Evolutionary conservation across 345 rosid species (phyloP), one percentile per base, ranked within the genome.

Genomic region (Sonneratia caseolaris): DNA sequence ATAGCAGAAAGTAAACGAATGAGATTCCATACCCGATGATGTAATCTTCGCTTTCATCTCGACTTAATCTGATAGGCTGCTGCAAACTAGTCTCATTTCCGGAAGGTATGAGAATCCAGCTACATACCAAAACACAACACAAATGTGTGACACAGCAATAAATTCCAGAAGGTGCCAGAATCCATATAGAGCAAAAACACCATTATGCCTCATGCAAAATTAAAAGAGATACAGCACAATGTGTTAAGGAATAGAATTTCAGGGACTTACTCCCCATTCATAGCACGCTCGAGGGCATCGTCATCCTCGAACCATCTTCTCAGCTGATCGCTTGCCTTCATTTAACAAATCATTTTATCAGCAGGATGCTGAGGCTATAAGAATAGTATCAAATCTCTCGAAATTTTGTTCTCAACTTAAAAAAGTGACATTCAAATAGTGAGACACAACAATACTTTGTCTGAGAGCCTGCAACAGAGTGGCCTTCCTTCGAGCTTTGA

Each of bases 401-500:
- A 7, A 24, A 24, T 3, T 48, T 24, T 48, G 27, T 48, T 21
- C 21, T 16, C 43, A 2, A 13, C 51, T 47, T 47, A 47, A 15
- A 73, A 66, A 48, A 64, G 3, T 2, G 64, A 62, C 37, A 62
- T 1, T 24, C 12, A 24, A 18, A 59, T n/a, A 62, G 37, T 13
- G 51, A 13, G 66, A 35, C 38, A 12, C 14, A 15, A 27, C 37
- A 68, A 70, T 83, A 91, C 97, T 79, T 86, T 90, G 79, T 94
- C 97, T 16, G 99, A 82, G 37, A 95, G 93, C 74, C 97, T 85
- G 84, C 97, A 95, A 82, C 81, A 72, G 32, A 73, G 83, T 37
- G 90, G 32, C 81, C 99, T 86, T 55, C 93, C 97, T 85, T 95
- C 82, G 47, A 95, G 96, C 68, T 90, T 90, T 35, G 89, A 88